A percentile compares a stretch with the other conserved stretches of the same genome.
phyloP scores from a whole-genome alignment of 75 land plant species.

The Adiantum capillusveneris region DNA sequence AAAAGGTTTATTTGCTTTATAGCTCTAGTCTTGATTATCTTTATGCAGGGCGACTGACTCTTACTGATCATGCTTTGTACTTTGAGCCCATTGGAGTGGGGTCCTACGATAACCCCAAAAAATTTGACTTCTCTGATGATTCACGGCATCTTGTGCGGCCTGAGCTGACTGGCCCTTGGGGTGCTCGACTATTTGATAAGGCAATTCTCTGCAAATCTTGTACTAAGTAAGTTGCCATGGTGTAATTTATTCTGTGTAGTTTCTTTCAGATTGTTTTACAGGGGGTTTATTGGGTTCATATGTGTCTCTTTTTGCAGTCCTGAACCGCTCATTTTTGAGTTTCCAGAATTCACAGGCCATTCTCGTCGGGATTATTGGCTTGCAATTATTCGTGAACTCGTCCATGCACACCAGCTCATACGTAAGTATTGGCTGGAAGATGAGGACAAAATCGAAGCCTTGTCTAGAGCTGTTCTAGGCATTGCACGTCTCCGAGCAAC shows the following conservation, averaged over 20 bases:
- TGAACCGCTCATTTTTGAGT: constrained; percentile 87
- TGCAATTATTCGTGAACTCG: constrained; percentile 67
- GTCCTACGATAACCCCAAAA: constrained; percentile 79
- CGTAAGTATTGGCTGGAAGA: constrained; percentile 51
- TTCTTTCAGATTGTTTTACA: not conserved
- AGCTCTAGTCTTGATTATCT: too few relatives aligned
- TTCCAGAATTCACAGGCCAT: constrained; percentile 94
- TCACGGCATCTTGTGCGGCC: constrained; percentile 75
- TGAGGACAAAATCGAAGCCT: constrained; percentile 53
- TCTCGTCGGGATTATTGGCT: constrained; percentile 97
- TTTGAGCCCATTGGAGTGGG: constrained; percentile 86
- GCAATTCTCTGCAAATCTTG: constrained; percentile 82
- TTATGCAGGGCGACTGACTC: constrained; percentile 66
- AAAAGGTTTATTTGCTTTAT: not conserved
- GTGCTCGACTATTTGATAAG: constrained; percentile 95
- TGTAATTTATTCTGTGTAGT: not conserved
- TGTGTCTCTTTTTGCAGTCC: constrained; percentile 39
- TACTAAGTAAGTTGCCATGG: constrained; percentile 38
- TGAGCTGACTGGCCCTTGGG: constrained; percentile 98
- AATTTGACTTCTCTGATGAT: constrained; percentile 79
- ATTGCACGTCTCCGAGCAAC: constrained; percentile 80
- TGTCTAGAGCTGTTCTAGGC: constrained; percentile 82
- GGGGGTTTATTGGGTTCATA: not conserved
- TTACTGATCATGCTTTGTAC: constrained; percentile 93
- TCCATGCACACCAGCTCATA: constrained; percentile 72